A percentile compares a stretch with the other conserved stretches of the same genome.
Evolutionary conservation across 208 protist genomes (phyloP).

Genomic region (Naegleria gruberi): DNA sequence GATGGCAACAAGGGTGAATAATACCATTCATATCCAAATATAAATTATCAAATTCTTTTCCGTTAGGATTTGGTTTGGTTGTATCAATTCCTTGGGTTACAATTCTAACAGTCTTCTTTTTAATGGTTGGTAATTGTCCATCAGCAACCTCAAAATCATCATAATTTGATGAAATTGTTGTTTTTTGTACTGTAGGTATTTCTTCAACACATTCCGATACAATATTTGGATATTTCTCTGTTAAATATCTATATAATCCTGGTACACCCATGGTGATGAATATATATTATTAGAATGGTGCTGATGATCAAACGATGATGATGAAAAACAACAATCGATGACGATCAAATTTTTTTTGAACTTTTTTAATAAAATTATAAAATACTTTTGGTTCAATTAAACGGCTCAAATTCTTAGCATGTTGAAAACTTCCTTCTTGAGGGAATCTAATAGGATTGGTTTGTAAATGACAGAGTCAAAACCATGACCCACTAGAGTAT

Average conservation of each 20-base stretch:
- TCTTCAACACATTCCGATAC: conserved; percentile 73
- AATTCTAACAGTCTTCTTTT: conserved; percentile 38
- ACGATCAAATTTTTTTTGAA: no score
- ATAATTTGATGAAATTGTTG: background rate
- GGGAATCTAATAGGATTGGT: background rate
- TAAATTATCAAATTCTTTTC: conserved; percentile 92
- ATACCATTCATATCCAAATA: conserved; percentile 99
- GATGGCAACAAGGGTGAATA: conserved; percentile 96
- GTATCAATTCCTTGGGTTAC: conserved; percentile 10
- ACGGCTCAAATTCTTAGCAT: no score
- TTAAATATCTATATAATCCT: conserved; percentile 93
- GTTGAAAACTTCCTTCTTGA: no score
- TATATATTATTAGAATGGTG: background rate
- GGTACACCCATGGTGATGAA: conserved; percentile 69
- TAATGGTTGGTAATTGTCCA: background rate
- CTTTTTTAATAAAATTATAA: no score
- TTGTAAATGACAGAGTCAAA: background rate
- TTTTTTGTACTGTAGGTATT: conserved; percentile 43
- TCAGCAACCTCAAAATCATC: conserved; percentile 20
- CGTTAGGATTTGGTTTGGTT: conserved; percentile 72
- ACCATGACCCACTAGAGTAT: background rate
- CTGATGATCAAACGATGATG: background rate
- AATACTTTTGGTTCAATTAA: no score
- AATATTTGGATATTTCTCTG: conserved; percentile 86
- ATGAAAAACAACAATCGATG: no score